Evolutionary conservation across 2,329 filamentous ascomycete species (phyloP), one percentile per base, ranked within the genome.

Genomic region (Phaeomoniella chlamydospora): DNA sequence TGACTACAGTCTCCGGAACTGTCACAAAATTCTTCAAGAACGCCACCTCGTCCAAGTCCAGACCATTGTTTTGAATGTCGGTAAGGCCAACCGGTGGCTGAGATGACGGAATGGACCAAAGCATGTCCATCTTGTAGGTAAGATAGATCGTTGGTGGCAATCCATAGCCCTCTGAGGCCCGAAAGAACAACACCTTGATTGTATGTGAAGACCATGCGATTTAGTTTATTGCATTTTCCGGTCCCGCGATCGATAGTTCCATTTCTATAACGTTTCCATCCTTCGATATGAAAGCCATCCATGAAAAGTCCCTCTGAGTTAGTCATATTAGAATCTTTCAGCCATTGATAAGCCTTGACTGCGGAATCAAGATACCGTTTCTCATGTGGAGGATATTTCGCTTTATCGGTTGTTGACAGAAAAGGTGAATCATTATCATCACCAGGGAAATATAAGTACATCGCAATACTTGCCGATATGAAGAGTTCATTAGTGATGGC

Each of bases 401-500:
- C 4, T 10, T 15, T n/a, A 4, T 14, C 4, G 14, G 37, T 46
- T 11, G 34, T n/a, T 16, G 38, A 46, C 39, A 64, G 45, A 55
- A 80, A 90, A 0, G 83, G 83, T 0, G 77, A 77, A 14, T 69
- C 64, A 43, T 87, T 84, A 22, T 68, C 58, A 52, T 94, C 85
- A 1, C 85, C 83, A 0, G 87, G 84, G 45, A 87, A 92, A 51
- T 88, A 72, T 4, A 90, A 68, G 52, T 93, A 94, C 88, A 96
- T 94, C 36, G 70, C 73, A 22, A 88, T 72, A 15, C 82, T 90
- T 0, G 84, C 85, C 0, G 87, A 70, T 41, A 94, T 83, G 59
- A 73, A 94, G 1, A 94, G 70, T 53, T 94, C 76, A 50, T 94
- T 94, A 18, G 88, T 96, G 48, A 96, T 92, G 43, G 88, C 85